phyloP scores from a whole-genome alignment of 1,284 basidiomycete species.

The Cerrena zonata region DNA sequence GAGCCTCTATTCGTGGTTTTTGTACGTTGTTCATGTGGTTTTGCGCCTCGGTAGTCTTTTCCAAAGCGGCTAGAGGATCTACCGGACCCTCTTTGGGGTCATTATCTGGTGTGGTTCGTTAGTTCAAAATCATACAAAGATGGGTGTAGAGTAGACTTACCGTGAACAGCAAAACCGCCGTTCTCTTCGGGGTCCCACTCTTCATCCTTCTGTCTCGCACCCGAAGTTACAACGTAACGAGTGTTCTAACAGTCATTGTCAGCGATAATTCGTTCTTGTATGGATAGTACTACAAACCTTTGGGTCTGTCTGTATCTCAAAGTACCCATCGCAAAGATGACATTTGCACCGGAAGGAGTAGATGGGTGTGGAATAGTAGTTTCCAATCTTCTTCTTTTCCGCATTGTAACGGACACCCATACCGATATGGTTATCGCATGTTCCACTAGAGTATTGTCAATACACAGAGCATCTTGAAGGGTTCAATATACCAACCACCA shows the following conservation, averaged over 20 bases:
- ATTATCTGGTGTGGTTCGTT: slow-evolving; percentile 45
- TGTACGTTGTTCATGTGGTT: slow-evolving; percentile 66
- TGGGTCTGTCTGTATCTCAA: slow-evolving; percentile 96
- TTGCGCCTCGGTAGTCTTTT: slow-evolving; percentile 79
- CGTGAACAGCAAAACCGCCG: slow-evolving; percentile 85
- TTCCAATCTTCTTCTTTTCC: slow-evolving; percentile 94
- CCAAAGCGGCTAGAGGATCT: slow-evolving; percentile 83
- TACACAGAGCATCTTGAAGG: slow-evolving; percentile 2
- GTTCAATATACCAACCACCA: slow-evolving; percentile 83
- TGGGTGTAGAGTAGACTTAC: slow-evolving; percentile 37
- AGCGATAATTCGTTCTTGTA: neutral
- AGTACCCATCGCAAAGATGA: slow-evolving; percentile 87
- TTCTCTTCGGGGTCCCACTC: slow-evolving; percentile 96
- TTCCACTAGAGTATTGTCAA: slow-evolving; percentile 46
- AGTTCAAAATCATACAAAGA: neutral
- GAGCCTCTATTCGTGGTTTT: slow-evolving; percentile 70
- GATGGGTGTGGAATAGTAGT: slow-evolving; percentile 91
- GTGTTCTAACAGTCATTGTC: slow-evolving; percentile 63
- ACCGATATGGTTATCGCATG: slow-evolving; percentile 90
- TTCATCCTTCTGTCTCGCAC: slow-evolving; percentile 85
- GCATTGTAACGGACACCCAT: slow-evolving; percentile 98
- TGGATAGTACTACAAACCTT: slow-evolving; percentile 49
- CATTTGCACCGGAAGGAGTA: slow-evolving; percentile 96
- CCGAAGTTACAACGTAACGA: slow-evolving; percentile 85
- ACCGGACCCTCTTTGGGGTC: slow-evolving; percentile 55